Evolutionary conservation across 306 rosid genomes (phyloP), one percentile per base, ranked within the genome.

Genomic region (Cucumis cinereus): DNA sequence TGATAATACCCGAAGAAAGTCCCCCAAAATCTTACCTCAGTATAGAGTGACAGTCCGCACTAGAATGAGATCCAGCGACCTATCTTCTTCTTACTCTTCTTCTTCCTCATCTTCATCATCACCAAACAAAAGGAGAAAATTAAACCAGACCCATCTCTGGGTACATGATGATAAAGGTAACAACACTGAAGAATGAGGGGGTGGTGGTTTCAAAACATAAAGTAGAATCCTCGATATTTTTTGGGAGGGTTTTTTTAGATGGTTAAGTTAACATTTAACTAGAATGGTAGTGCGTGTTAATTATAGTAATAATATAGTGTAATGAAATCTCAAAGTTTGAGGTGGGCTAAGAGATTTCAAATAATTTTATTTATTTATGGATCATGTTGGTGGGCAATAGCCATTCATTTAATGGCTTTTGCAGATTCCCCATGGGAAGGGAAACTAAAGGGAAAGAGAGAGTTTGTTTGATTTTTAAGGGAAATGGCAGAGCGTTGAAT

Each of bases 161-260:
- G 91, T 80, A 78, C 92, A 87, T 79, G 93, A 86, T 82, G 98
- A 92, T 87, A 88, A 88, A 74, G 92, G 86, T 86, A 92, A 74
- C 83, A 92, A 74, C 84, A 79, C 87, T 81, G 80, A 81, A 50
- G 81, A 81, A 50, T 63, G 63, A 60, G 8, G 76, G 81, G 35
- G 35, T 30, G 35, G 35, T 30, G 35, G 4, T 30, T 30, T 79
- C 77, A 64, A 36, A 64, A 64, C 19, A 82, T 1, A 77, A 8
- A 15, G 74, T 74, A 74, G 68, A 87, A 88, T 78, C 92, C 96
- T 87, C 90, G 81, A 70, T 82, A 79, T 84, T 79, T 83, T 85
- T 76, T 60, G 79, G 43, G 85, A 80, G 90, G 85, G 81, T 30
- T 30, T 30, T 30, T 80, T 84, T 90, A 85, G 85, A 82, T 82